phyloP scores from a whole-genome alignment of 495 filamentous ascomycete species.

The Xylaria curta region DNA sequence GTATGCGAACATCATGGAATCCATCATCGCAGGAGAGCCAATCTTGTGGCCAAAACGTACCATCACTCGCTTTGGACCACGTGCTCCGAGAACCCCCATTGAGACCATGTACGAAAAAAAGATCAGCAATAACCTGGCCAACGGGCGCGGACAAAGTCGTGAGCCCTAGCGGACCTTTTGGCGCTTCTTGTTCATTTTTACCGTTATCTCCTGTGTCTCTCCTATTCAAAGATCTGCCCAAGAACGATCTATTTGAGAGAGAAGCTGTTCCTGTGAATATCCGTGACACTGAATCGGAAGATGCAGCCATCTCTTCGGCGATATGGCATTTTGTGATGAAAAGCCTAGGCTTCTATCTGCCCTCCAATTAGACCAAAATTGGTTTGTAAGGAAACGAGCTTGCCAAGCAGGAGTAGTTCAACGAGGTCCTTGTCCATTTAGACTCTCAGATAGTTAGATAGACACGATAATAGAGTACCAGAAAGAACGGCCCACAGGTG shows the following conservation, averaged over 20 bases:
- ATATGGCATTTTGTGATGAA: background rate
- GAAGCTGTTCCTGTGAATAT: background rate
- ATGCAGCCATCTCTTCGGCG: background rate
- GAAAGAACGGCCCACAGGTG: too few species aligned
- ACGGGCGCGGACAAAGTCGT: background rate
- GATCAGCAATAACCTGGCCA: constrained; percentile 33
- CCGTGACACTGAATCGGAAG: constrained; percentile 1
- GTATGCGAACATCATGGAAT: constrained; percentile 38
- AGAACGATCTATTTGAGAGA: background rate
- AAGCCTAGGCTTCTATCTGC: background rate
- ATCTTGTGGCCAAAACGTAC: constrained; percentile 40
- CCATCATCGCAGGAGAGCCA: constrained; percentile 41
- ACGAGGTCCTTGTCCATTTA: too few species aligned
- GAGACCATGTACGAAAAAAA: constrained; percentile 47
- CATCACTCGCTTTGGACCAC: constrained; percentile 35
- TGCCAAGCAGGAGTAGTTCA: too few species aligned
- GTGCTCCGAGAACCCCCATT: constrained; percentile 43
- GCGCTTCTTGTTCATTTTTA: background rate
- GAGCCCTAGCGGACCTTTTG: constrained; percentile 12
- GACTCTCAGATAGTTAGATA: too few species aligned
- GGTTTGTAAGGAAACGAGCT: too few species aligned
- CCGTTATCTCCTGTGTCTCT: background rate
- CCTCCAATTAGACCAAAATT: background rate
- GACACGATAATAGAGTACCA: too few species aligned
- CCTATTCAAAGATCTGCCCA: background rate